Evolutionary conservation across 495 filamentous ascomycete species (phyloP).

Genomic region (Daldinia grandis): DNA sequence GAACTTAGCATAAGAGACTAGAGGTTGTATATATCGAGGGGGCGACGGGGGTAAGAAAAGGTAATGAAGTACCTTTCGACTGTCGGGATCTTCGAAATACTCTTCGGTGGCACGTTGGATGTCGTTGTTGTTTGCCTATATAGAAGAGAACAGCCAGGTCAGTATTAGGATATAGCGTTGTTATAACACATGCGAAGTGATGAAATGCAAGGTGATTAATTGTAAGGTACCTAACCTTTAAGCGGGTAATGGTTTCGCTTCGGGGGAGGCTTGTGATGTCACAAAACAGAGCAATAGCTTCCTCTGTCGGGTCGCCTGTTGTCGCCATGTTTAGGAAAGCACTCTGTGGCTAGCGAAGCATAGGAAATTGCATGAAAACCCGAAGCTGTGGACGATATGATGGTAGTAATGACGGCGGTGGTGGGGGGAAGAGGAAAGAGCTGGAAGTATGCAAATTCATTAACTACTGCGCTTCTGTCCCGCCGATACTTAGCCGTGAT

Average conservation of each 20-base stretch:
- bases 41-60: neutral
- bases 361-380: neutral
- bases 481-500: neutral
- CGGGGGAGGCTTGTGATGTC: conserved; percentile 45
- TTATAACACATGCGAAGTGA: neutral
- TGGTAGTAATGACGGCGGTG: neutral
- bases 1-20: conserved; percentile 25
- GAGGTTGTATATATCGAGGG: neutral
- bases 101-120: conserved; percentile 54
- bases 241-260: conserved; percentile 45
- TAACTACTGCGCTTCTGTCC: no score
- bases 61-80: conserved; percentile 47
- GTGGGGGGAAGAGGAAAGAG: neutral
- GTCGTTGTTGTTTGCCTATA: conserved; percentile 55
- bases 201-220: neutral
- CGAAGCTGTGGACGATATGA: neutral
- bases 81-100: conserved; percentile 52
- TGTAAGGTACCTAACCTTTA: conserved; percentile 52
- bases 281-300: conserved; percentile 42
- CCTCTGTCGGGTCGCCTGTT: conserved; percentile 41
- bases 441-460: no score
- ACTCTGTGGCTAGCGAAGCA: neutral
- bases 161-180: conserved; percentile 10
- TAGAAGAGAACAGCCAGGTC: conserved; percentile 1
- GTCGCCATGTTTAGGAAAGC: conserved; percentile 45